Percentiles rank a stretch among this genome's conserved stretches.
Conservation (phyloP, 2,329 filamentous ascomycete genomes). For the Gaeumannomyces tritici region DNA sequence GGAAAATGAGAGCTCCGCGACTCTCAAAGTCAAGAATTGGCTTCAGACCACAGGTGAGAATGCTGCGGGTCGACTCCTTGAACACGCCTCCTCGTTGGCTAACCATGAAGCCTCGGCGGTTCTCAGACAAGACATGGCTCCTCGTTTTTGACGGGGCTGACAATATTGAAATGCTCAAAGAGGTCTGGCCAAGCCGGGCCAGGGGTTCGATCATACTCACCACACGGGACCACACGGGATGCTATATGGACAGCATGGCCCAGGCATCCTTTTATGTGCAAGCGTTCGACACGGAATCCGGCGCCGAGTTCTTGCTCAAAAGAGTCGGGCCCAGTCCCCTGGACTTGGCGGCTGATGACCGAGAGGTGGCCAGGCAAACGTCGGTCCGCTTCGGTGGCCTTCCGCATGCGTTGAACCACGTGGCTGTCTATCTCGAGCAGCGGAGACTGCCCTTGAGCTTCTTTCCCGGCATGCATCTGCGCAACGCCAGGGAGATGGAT, state of each 20-base stretch:
- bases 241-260: slow-evolving; percentile 5
- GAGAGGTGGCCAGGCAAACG: slow-evolving; percentile 10
- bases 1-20: slow-evolving; percentile 11
- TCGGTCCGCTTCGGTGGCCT: slow-evolving; percentile 3
- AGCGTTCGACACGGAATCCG: not conserved
- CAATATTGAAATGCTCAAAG: slow-evolving; percentile 13
- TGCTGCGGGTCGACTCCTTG: not conserved
- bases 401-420: slow-evolving; percentile 17
- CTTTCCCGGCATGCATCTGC: slow-evolving; percentile 18
- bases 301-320: not conserved
- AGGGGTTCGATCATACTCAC: slow-evolving; percentile 16
- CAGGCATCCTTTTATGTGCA: not conserved
- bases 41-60: slow-evolving; percentile 10
- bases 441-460: slow-evolving; percentile 12
- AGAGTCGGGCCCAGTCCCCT: not conserved
- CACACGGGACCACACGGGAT: slow-evolving; percentile 10
- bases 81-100: not conserved
- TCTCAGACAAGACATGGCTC: slow-evolving; percentile 8
- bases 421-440: slow-evolving; percentile 18
- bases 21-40: slow-evolving; percentile 17
- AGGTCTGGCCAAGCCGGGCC: slow-evolving; percentile 14
- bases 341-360: not conserved
- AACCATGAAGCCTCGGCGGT: not conserved
- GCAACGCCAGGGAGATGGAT: slow-evolving; percentile 17
- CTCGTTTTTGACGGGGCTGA: slow-evolving; percentile 21